These are phyloP conservation scores for Entrophospora sp. DNA, from an alignment of 192 early-diverging fungal genomes.

Conservation along the genomic window DNA sequence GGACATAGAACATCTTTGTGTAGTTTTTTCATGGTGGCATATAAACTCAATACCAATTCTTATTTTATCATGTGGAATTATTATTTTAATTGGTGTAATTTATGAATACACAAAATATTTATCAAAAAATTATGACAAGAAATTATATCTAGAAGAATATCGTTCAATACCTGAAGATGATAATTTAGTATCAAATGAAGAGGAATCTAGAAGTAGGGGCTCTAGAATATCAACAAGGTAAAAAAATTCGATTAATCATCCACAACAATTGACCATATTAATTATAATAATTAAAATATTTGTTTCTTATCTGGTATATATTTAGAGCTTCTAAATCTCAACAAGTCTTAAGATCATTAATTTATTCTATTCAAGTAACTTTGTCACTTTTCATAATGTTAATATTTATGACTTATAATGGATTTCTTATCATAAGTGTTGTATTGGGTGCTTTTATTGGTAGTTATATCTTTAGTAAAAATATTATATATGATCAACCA, in stretches of 20 bases:
- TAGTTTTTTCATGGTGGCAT: conserved; percentile 72
- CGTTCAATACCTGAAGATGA: background rate
- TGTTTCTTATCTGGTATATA: background rate
- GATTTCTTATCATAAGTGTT: conserved; percentile 59
- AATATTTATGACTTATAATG: conserved; percentile 81
- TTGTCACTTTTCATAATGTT: conserved; percentile 71
- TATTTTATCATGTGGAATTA: conserved; percentile 48
- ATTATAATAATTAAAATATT: background rate
- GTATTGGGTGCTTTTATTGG: conserved; percentile 62
- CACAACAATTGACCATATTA: background rate
- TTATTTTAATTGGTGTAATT: conserved; percentile 38
- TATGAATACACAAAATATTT: conserved; percentile 40
- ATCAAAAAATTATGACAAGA: conserved; percentile 27
- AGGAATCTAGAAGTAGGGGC: background rate
- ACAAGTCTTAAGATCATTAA: conserved; percentile 48
- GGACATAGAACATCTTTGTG: conserved; percentile 63
- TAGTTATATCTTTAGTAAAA: conserved; percentile 6
- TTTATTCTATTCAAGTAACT: conserved; percentile 57
- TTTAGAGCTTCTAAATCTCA: conserved; percentile 29
- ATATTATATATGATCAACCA: too few species aligned
- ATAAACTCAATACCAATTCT: conserved; percentile 46
- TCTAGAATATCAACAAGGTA: background rate
- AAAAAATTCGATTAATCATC: background rate
- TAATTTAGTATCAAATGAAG: background rate
- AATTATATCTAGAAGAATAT: conserved; percentile 18